phyloP scores from a whole-genome alignment of 108 stramenopile species.

The Pelagomonas calceolata region DNA sequence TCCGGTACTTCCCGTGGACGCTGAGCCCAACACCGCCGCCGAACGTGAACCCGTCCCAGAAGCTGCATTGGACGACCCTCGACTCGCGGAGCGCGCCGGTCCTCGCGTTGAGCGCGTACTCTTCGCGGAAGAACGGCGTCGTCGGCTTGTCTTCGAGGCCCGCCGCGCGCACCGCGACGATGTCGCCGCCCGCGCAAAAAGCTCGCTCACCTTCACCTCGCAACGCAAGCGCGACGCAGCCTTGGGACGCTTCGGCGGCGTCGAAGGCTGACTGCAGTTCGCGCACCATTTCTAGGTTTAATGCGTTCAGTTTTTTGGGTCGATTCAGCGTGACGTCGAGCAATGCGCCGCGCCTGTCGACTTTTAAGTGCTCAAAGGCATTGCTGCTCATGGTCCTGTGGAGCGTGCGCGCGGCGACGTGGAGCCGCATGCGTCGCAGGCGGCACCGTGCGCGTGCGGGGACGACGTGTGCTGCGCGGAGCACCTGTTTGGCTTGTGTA shows the following conservation, averaged over 20 bases:
- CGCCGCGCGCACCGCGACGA: constrained; percentile 56
- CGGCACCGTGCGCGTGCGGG: no score
- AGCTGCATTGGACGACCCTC: constrained; percentile 51
- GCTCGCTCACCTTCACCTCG: constrained; percentile 20
- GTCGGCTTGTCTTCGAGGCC: constrained; percentile 16
- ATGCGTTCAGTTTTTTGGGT: constrained; percentile 29
- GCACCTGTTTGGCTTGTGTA: no score
- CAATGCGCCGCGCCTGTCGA: no score
- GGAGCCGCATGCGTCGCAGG: no score
- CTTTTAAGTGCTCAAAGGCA: no score
- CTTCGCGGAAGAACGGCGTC: constrained; percentile 66
- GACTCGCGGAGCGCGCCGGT: constrained; percentile 28
- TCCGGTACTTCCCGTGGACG: constrained; percentile 75
- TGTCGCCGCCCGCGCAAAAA: constrained; percentile 92
- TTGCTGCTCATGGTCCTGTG: no score
- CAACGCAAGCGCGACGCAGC: constrained; percentile 2
- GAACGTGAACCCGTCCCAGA: constrained; percentile 98
- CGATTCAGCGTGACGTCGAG: constrained; percentile 27
- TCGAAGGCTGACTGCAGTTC: constrained; percentile 2
- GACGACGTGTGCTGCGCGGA: no score
- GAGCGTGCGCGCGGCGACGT: no score
- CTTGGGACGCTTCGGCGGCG: neutral
- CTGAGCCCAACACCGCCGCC: constrained; percentile 94
- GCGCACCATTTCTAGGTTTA: constrained; percentile 20
- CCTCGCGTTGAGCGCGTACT: constrained; percentile 74